Evolutionary conservation across 2,329 filamentous ascomycete species (phyloP).

Genomic region (Chaetomium sp.): DNA sequence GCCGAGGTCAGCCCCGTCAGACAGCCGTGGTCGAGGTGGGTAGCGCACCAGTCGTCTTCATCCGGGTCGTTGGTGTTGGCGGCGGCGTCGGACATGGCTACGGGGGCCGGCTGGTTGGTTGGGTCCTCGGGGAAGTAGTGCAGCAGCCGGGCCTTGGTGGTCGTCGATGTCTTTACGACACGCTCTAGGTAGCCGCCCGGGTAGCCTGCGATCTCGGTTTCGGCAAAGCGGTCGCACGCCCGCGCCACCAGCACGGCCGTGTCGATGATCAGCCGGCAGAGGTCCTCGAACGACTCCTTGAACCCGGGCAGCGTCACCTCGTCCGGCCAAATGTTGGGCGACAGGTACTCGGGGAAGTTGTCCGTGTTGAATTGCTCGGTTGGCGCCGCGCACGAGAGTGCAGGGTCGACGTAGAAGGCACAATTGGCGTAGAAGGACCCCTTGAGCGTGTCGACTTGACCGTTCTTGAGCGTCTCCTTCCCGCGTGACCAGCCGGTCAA

Average conservation of each 20-base stretch:
- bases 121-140: constrained; percentile 77
- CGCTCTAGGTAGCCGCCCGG: constrained; percentile 72
- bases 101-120: constrained; percentile 25
- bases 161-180: constrained; percentile 77
- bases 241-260: constrained; percentile 79
- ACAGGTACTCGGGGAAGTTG: constrained; percentile 80
- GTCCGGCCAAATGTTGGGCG: constrained; percentile 81
- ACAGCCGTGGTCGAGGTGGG: constrained; percentile 85
- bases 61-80: constrained; percentile 32
- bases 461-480: constrained; percentile 73
- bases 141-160: constrained; percentile 82
- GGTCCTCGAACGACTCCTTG: constrained; percentile 60
- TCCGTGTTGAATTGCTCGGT: constrained; percentile 49
- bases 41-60: constrained; percentile 92
- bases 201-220: constrained; percentile 71
- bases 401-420: constrained; percentile 64
- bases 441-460: constrained; percentile 72
- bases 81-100: constrained; percentile 24
- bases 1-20: constrained; percentile 89
- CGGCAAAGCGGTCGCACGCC: constrained; percentile 84
- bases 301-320: constrained; percentile 68
- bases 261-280: constrained; percentile 83
- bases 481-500: constrained; percentile 72
- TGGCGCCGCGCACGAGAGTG: constrained; percentile 56
- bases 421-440: constrained; percentile 82